Base-by-base conservation (phyloP, 352 stramenopile genomes). In the Globisporangium echinulatum region DNA sequence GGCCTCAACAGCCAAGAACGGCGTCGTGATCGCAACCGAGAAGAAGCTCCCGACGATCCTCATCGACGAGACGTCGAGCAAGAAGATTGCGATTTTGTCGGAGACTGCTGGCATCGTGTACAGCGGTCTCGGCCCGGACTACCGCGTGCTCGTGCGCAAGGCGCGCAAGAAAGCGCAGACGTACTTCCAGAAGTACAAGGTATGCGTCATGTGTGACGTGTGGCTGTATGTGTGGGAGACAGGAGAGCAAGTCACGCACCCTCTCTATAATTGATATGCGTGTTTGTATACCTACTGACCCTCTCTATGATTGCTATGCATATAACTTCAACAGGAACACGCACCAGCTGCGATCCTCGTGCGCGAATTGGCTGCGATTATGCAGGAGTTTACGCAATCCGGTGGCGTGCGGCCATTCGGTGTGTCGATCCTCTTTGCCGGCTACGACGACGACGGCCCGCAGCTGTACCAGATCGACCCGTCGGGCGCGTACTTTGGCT, bases 381-480 rank as follows among this genome's bases (percentile, higher is more conserved):
- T 99, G 97, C 97, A 99, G 81, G 97, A 99, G 83, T 99, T 98
- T 70, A 99, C 96, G 43, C 96, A 97, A 57, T 96, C 88, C 10
- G 96, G 97, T 50, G 97, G 97, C 49, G 97, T 99, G 43, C 88
- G 97, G 63, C 97, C 97, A 5, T 99, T 99, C 74, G 97, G 97
- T 57, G 93, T 99, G n/a, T 98, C 90, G 38, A 86, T 99, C 11
- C 79, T 99, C 42, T 97, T 99, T 50, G 97, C 97, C 5, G 97
- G 97, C 58, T 98, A 98, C 64, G 97, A 99, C 64, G 94, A 98
- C 60, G 96, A 99, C 58, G 94, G 93, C 17, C 96, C 97, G 48
- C 83, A 98, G 70, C 77, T 99, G 37, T 99, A 98, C 81, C 94
- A 98, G 74, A 97, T 99, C 37, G 97, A 99, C 73, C 97, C 97